These are phyloP conservation scores for Globisporangium abappressorium DNA, from an alignment of 352 stramenopile genomes.

Conservation along the genomic window DNA sequence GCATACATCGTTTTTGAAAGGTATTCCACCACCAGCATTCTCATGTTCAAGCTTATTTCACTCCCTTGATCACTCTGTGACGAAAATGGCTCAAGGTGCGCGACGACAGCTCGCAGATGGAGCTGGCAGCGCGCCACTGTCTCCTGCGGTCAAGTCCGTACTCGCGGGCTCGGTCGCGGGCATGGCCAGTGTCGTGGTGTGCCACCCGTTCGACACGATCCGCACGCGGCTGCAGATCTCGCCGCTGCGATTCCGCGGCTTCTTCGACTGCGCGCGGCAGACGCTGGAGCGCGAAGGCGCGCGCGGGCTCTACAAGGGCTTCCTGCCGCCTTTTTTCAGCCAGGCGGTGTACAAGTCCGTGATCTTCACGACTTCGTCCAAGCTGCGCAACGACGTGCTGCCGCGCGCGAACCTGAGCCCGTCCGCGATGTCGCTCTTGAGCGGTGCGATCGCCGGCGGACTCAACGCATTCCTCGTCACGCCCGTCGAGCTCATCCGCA, in stretches of 20 bases:
- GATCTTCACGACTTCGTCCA: constrained; percentile 79
- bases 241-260: constrained; percentile 51
- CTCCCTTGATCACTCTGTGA: background rate
- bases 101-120: no score
- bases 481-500: constrained; percentile 78
- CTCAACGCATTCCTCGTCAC: constrained; percentile 74
- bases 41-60: no score
- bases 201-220: constrained; percentile 85
- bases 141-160: constrained; percentile 63
- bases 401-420: constrained; percentile 32
- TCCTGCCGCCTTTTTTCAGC: constrained; percentile 84
- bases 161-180: constrained; percentile 73
- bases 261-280: constrained; percentile 57
- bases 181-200: constrained; percentile 81
- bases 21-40: no score
- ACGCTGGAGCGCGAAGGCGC: constrained; percentile 64
- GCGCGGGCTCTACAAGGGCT: constrained; percentile 78
- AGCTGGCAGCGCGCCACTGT: constrained; percentile 24
- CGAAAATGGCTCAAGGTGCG: background rate
- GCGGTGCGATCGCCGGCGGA: constrained; percentile 60
- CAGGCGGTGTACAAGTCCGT: constrained; percentile 88
- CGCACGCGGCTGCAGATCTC: constrained; percentile 83
- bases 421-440: constrained; percentile 41
- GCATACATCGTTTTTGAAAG: no score
- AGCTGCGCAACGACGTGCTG: constrained; percentile 54